phyloP scores from a whole-genome alignment of 2,329 filamentous ascomycete species.

The Phyllosticta citriasiana region DNA sequence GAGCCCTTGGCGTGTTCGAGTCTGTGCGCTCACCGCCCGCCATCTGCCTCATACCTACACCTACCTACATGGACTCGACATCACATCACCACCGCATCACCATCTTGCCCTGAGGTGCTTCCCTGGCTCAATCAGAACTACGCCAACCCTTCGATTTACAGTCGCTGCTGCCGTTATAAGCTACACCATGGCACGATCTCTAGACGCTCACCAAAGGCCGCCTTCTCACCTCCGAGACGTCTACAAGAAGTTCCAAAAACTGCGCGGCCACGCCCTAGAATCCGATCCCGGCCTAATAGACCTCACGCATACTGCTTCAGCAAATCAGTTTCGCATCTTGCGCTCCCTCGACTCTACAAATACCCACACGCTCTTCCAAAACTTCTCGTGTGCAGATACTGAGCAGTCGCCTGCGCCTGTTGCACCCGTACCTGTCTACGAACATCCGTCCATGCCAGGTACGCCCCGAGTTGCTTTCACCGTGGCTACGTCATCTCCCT shows the following conservation, averaged over 20 bases:
- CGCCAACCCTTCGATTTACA: neutral
- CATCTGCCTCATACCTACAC: neutral
- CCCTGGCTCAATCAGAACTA: neutral
- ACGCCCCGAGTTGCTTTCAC: slow-evolving; percentile 11
- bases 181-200: slow-evolving; percentile 13
- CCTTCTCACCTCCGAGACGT: slow-evolving; percentile 57
- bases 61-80: neutral
- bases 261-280: slow-evolving; percentile 40
- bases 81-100: neutral
- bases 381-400: neutral
- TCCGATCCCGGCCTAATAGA: slow-evolving; percentile 38
- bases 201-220: slow-evolving; percentile 71
- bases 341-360: neutral
- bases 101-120: neutral
- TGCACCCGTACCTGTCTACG: slow-evolving; percentile 38
- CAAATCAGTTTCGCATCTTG: slow-evolving; percentile 29
- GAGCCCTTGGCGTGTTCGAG: slow-evolving; percentile 3
- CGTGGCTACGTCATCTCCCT: neutral
- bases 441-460: slow-evolving; percentile 61
- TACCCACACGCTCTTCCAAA: neutral
- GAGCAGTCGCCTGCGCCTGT: slow-evolving; percentile 3
- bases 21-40: neutral
- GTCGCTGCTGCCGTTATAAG: neutral
- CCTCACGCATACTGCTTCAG: slow-evolving; percentile 23
- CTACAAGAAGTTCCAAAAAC: slow-evolving; percentile 67